Evolutionary conservation across 106 monocot genomes (phyloP), one percentile per base, ranked within the genome.

Genomic region (Platanthera zijinensis): DNA sequence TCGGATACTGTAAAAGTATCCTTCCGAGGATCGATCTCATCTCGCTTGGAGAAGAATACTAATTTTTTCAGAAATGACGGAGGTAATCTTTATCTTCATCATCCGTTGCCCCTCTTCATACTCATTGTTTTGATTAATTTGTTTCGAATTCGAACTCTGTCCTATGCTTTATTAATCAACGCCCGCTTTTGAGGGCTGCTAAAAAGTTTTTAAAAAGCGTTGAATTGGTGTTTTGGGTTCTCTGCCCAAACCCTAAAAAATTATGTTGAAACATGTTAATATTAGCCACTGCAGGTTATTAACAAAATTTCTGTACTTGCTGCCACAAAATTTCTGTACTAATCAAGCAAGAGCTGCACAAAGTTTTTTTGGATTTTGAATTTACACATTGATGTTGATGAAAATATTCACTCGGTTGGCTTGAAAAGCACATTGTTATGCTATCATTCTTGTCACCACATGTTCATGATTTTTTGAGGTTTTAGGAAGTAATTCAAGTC

Each of bases 1-100:
- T 61, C 59, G 0, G 19, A 61, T 61, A 19, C 59, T 61, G 0
- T 53, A 53, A 56, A 61, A 8, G 0, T 9, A 15, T 61, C 21
- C 21, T 57, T 61, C 8, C 3, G 66, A 66, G 66, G 32, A 66
- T 32, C 11, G 32, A 66, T 32, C 11, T 66, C 66, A 66, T 32
- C 32, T 8, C 28, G 28, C 66, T 66, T 66, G 11, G 10, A 66
- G 28, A 25, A 66, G 66, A 32, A 19, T 66, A 25, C 2, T 66
- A n/a, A 30, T 32, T 10, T 66, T 66, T 11, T 53, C 52, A n/a
- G 32, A 32, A 25, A 66, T 66, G 66, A 66, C 66, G 66, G 66
- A 66, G 66, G 66, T 66, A 66, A 66, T 30, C 32, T 66, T 11
- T 66, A 66, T 66, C 59, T 66, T 66, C 39, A 39, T 66, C 62